phyloP scores from a whole-genome alignment of 148 eudicot species.

The Nepenthes mirabilis region DNA sequence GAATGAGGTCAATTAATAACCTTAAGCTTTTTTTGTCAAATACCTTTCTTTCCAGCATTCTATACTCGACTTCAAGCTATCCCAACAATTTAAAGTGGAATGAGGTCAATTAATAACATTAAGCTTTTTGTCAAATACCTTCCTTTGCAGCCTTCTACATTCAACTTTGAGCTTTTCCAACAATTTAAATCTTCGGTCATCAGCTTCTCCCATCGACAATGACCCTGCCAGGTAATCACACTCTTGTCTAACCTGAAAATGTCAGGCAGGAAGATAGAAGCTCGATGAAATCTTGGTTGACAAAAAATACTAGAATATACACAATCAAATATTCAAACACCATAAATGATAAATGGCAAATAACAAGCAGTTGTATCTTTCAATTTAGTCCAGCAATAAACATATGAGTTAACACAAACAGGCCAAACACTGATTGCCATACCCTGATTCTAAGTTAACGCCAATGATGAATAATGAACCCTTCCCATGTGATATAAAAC shows the following conservation, averaged over 20 bases:
- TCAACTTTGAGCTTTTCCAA: conserved; percentile 46
- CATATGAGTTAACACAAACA: too few species aligned
- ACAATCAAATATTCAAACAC: too few species aligned
- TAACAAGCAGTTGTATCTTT: too few species aligned
- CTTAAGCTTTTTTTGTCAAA: neutral
- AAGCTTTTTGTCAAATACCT: conserved; percentile 20
- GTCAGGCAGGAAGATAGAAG: conserved; percentile 2
- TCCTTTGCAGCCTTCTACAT: conserved; percentile 35
- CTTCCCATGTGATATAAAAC: too few species aligned
- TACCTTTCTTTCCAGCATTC: too few species aligned
- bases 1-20: neutral
- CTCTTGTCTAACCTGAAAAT: conserved; percentile 56
- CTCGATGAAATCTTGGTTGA: neutral
- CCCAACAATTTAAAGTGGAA: neutral
- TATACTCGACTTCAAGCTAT: neutral
- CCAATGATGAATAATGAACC: too few species aligned
- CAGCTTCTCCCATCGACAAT: conserved; percentile 25
- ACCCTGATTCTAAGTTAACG: too few species aligned
- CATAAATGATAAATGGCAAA: too few species aligned
- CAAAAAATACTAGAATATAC: neutral
- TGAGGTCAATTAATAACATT: neutral
- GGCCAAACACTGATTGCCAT: too few species aligned
- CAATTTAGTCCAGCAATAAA: too few species aligned
- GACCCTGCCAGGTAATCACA: conserved; percentile 58
- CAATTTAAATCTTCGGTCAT: conserved; percentile 22